These are phyloP conservation scores for Pythium volutum DNA, from an alignment of 352 stramenopile species.

Conservation along the genomic window DNA sequence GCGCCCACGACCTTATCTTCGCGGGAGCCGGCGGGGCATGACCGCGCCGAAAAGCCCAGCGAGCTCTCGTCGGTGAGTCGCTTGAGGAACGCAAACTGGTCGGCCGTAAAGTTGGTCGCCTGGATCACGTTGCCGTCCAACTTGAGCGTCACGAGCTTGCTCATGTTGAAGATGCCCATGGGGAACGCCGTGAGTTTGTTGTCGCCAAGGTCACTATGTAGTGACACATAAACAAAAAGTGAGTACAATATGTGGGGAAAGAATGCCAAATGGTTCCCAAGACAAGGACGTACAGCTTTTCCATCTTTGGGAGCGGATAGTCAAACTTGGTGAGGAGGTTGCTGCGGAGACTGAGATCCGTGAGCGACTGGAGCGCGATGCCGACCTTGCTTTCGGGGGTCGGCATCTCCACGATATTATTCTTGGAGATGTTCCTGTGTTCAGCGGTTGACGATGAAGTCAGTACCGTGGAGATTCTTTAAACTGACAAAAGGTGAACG, in stretches of 20 bases:
- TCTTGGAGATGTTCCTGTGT: conserved; percentile 57
- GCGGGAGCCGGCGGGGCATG: conserved; percentile 32
- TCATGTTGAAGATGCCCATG: conserved; percentile 61
- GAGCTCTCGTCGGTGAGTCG: conserved; percentile 30
- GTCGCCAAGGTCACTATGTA: conserved; percentile 16
- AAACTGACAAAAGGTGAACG: conserved; percentile 10
- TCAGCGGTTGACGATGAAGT: background rate
- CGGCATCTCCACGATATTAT: conserved; percentile 38
- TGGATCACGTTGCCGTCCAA: conserved; percentile 56
- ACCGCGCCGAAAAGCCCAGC: conserved; percentile 35
- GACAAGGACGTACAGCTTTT: conserved; percentile 21
- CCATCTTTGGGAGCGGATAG: conserved; percentile 13
- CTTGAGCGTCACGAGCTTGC: conserved; percentile 57
- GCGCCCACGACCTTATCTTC: conserved; percentile 46
- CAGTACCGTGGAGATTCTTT: background rate
- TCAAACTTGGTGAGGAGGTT: conserved; percentile 59
- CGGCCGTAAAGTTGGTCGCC: conserved; percentile 30
- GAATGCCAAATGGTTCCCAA: background rate
- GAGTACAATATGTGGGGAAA: no score
- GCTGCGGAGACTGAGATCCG: conserved; percentile 41
- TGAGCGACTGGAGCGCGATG: conserved; percentile 40
- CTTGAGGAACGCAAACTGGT: conserved; percentile 27
- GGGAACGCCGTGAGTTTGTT: conserved; percentile 30
- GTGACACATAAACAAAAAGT: background rate
- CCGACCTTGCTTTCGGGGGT: conserved; percentile 34